Evolutionary conservation across 2,329 filamentous ascomycete species (phyloP).

Genomic region (Sporothrix schenckii): DNA sequence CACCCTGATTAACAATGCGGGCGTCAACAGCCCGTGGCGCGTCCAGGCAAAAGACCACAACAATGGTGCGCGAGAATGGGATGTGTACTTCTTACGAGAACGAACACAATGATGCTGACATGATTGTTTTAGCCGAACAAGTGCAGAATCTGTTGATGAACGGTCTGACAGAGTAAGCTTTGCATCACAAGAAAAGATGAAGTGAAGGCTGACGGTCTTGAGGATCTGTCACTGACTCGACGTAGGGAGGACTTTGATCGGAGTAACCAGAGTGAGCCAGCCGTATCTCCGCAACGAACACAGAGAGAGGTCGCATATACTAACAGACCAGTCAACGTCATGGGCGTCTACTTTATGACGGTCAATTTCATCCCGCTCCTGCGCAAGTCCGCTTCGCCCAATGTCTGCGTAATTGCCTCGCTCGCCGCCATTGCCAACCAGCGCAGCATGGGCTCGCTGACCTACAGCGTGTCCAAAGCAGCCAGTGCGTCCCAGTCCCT

Average conservation of each 20-base stretch:
- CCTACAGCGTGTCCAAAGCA: slow-evolving; percentile 39
- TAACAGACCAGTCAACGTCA: slow-evolving; percentile 38
- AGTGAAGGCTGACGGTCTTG: no score
- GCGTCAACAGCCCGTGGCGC: slow-evolving; percentile 38
- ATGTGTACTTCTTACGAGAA: not conserved
- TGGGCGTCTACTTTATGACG: slow-evolving; percentile 40
- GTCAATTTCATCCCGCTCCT: slow-evolving; percentile 40
- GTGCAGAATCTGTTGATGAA: slow-evolving; percentile 9
- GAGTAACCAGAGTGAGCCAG: slow-evolving; percentile 6
- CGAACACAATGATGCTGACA: not conserved
- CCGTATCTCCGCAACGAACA: no score
- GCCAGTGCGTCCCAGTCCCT: slow-evolving; percentile 33
- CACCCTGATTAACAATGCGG: slow-evolving; percentile 40
- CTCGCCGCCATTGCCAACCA: slow-evolving; percentile 38
- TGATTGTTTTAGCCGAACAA: not conserved
- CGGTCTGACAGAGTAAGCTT: slow-evolving; percentile 1
- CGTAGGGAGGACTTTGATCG: slow-evolving; percentile 7
- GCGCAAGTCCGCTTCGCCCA: slow-evolving; percentile 38
- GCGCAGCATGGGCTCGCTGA: slow-evolving; percentile 38
- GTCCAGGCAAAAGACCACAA: slow-evolving; percentile 35
- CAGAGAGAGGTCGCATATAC: not conserved
- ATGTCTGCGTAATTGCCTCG: slow-evolving; percentile 40
- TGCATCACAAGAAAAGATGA: no score
- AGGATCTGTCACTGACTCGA: not conserved
- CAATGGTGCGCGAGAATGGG: not conserved